phyloP scores from a whole-genome alignment of 345 rosid species.

The Noccaea bulbosa region DNA sequence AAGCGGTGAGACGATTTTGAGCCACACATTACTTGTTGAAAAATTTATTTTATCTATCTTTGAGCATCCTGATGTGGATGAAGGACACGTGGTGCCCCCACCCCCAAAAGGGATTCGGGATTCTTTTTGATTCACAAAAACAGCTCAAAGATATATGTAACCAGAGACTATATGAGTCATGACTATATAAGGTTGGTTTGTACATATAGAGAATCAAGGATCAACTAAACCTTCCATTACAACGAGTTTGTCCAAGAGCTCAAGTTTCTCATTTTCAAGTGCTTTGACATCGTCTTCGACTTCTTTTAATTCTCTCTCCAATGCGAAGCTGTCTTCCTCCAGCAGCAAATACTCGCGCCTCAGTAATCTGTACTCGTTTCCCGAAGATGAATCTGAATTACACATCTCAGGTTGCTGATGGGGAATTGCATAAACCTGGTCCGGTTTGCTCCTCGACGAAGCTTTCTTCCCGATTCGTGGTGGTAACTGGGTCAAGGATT shows the following conservation, averaged over 20 bases:
- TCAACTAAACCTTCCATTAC: slow-evolving; percentile 89
- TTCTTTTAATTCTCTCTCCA: slow-evolving; percentile 67
- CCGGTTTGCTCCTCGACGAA: slow-evolving; percentile 52
- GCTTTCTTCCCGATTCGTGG: slow-evolving; percentile 45
- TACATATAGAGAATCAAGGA: slow-evolving; percentile 51
- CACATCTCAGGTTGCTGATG: slow-evolving; percentile 65
- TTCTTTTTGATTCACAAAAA: slow-evolving; percentile 8
- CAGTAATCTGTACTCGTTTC: slow-evolving; percentile 65
- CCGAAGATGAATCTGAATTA: slow-evolving; percentile 67
- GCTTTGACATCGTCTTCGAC: slow-evolving; percentile 67
- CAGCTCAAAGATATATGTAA: neutral
- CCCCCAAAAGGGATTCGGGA: neutral
- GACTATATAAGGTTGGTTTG: slow-evolving; percentile 24
- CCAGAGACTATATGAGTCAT: slow-evolving; percentile 22
- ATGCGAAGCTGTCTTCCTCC: slow-evolving; percentile 72
- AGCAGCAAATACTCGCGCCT: slow-evolving; percentile 73
- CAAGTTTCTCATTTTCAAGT: slow-evolving; percentile 77
- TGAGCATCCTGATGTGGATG: neutral
- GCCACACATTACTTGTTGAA: slow-evolving; percentile 34
- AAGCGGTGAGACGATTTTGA: slow-evolving; percentile 31
- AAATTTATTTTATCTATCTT: slow-evolving; percentile 28
- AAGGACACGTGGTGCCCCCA: slow-evolving; percentile 27
- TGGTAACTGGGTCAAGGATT: slow-evolving; percentile 46
- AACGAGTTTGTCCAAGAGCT: slow-evolving; percentile 80
- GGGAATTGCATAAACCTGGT: slow-evolving; percentile 51